Evolutionary conservation across 495 filamentous ascomycete genomes (phyloP).

Genomic region (Cercophora sp.): DNA sequence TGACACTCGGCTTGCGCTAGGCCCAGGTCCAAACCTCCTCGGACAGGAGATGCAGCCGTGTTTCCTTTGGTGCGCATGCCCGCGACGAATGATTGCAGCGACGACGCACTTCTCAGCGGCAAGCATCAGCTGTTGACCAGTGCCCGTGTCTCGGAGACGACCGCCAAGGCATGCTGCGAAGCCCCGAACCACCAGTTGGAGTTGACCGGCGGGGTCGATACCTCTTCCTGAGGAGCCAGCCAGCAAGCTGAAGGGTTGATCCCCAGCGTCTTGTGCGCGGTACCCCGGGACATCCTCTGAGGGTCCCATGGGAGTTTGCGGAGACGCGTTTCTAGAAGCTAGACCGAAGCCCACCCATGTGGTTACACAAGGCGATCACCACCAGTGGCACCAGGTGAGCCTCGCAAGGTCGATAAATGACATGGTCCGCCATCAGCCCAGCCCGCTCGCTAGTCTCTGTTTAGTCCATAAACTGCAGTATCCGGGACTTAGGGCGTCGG

Average conservation of each 20-base stretch:
- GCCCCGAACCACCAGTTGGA: too few relatives aligned
- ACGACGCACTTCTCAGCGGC: too few relatives aligned
- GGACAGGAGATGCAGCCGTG: neutral
- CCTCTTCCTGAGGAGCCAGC: too few relatives aligned
- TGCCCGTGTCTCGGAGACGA: neutral
- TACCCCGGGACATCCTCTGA: neutral
- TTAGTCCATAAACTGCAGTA: too few relatives aligned
- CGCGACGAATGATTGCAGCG: neutral
- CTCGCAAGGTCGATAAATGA: neutral
- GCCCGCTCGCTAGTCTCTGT: too few relatives aligned
- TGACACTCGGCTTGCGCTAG: neutral
- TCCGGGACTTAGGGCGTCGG: too few relatives aligned
- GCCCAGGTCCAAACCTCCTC: neutral
- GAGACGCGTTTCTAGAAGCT: slow-evolving; percentile 25
- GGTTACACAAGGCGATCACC: slow-evolving; percentile 21
- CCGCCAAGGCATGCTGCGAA: slow-evolving; percentile 2
- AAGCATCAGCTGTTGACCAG: slow-evolving; percentile 11
- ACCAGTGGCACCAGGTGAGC: neutral
- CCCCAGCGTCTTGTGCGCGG: too few relatives aligned
- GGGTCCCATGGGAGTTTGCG: slow-evolving; percentile 3
- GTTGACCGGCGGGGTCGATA: too few relatives aligned
- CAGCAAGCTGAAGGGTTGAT: neutral
- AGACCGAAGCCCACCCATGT: slow-evolving; percentile 18
- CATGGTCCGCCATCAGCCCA: neutral
- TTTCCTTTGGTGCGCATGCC: neutral